Base-by-base conservation (phyloP, 208 protist genomes). In the Acanthamoeba quina region DNA sequence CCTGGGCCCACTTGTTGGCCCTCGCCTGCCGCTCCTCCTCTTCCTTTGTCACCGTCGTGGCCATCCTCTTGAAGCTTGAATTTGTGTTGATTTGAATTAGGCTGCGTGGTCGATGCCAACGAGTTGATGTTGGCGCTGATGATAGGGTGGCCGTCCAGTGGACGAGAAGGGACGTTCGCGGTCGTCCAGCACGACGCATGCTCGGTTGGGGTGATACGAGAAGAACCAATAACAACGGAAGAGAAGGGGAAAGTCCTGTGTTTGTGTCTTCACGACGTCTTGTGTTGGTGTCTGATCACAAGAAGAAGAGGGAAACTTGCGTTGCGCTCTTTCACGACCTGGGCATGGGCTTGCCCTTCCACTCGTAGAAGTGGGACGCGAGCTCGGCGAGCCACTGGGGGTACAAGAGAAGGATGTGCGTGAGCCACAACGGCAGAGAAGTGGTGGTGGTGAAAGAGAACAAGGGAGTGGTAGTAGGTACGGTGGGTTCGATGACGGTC, bases 321-420 rank as follows among this genome's bases (percentile, higher is more conserved):
- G 0, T 13, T 29, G 13, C 21, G 15, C 34, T 2, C 19, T 58
- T 58, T 58, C 74, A 70, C 64, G 21, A 44, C 29, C 44, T 74
- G 10, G 60, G 85, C 85, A 93, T 82, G 66, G 90, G 90, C 56
- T 93, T 93, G 44, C 90, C 90, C 37, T 82, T 93, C 90, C 90
- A 93, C 78, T 97, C 96, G 94, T 97, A 97, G 94, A 94, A 97
- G 68, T 97, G 96, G 13, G 97, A 96, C 24, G 97, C 97, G 52
- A 97, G 94, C 85, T 98, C 97, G 1, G 97, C 86, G 6, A 98
- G 94, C 97, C 97, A 98, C 78, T 96, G 54, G 2, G 31, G 60
- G 5, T 1, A 21, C 11, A 24, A 0, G n/a, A 2, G 6, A 15
- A 64, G 58, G 6, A 7, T 10, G 41, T 47, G 41, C 9, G 41